Base-by-base conservation (phyloP, 2,329 filamentous ascomycete species). In the Claviceps quebecensis region DNA sequence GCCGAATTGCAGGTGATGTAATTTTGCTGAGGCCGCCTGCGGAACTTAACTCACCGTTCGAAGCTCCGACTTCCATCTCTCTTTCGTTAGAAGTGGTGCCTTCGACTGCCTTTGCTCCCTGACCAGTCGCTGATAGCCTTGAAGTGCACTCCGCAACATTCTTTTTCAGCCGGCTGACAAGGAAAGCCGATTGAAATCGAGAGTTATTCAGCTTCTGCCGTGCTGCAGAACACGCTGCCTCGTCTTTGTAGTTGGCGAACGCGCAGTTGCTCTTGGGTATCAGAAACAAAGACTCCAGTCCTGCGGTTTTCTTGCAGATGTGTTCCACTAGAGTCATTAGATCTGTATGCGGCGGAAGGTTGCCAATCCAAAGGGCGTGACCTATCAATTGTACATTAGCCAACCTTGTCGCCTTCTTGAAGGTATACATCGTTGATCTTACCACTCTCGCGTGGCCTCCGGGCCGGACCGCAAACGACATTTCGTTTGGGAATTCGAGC, bases 261-360 rank as follows among this genome's bases (percentile, higher is more conserved):
- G 90, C 91, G 62, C 91, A 97, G 63, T 96, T 96, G 65, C 90
- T 96, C 66, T 96, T 96, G 0, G 90, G 91, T 41, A 97, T 97
- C 38, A 97, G 71, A 58, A 97, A 96, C 0, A 97, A 72, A 46
- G 89, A 95, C 63, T 95, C 86, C 22, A 97, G 80, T 1, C 89
- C 78, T 0, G 75, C 77, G 0, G 87, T 83, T 57, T 90, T 84
- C 56, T 80, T 81, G 55, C 87, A 94, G 53, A 96, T 93, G 63
- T 96, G 87, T 54, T 93, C 81, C 49, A 96, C 95, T n/a, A 97
- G 71, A 53, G 79, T 85, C 67, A 88, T 82, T 13, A 97, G 75
- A 41, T 83, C 83, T 0, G 89, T 86, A 47, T 87, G 85, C 0
- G 87, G 86, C 4, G 91, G 90, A 0, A 97, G 73, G 63, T 97